Evolutionary conservation across 495 filamentous ascomycete species (phyloP).

Genomic region (Neurospora terricola): DNA sequence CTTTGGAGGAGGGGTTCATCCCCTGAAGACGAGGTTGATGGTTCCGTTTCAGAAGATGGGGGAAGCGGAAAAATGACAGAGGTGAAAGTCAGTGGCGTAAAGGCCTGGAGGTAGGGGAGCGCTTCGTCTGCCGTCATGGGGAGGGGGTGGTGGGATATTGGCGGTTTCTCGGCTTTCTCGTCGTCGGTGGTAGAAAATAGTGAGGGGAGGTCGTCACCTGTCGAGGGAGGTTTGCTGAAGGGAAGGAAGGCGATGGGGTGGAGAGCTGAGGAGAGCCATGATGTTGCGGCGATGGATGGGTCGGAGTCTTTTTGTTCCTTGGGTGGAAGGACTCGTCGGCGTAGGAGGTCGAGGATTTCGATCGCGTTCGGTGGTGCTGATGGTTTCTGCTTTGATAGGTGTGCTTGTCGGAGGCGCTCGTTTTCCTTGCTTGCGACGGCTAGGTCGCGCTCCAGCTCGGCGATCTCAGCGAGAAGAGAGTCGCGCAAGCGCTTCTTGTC

Average conservation of each 20-base stretch:
- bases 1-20: conserved; percentile 25
- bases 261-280: conserved; percentile 30
- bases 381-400: conserved; percentile 8
- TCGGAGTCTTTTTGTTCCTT: conserved; percentile 15
- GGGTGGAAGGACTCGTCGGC: conserved; percentile 27
- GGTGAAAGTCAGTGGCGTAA: conserved; percentile 44
- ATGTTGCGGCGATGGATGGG: conserved; percentile 7
- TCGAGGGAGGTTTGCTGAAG: conserved; percentile 27
- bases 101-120: conserved; percentile 46
- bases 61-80: conserved; percentile 36
- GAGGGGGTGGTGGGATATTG: conserved; percentile 44
- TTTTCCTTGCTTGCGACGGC: conserved; percentile 26
- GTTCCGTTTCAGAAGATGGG: background rate
- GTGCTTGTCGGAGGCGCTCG: conserved; percentile 26
- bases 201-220: background rate
- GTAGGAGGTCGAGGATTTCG: conserved; percentile 27
- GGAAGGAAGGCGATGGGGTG: conserved; percentile 41
- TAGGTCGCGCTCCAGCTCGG: conserved; percentile 27
- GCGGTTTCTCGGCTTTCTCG: conserved; percentile 16
- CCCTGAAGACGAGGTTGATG: background rate
- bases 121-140: conserved; percentile 39
- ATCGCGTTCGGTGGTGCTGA: conserved; percentile 17
- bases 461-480: conserved; percentile 27
- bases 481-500: conserved; percentile 30
- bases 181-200: conserved; percentile 1